Conservation (phyloP, 73 alveolate genomes). For the Paramecium octaurelia region DNA sequence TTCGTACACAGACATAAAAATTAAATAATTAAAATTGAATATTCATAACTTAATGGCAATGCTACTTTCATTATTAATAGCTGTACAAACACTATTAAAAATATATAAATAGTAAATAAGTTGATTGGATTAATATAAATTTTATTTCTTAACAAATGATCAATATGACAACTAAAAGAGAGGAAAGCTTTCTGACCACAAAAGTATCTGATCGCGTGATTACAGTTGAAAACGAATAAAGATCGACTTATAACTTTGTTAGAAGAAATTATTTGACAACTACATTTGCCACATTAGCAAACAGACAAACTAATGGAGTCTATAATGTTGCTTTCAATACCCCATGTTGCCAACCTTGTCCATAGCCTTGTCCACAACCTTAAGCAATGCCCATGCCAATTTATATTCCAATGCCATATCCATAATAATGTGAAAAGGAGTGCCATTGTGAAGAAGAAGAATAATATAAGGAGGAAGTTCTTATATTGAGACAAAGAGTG, state of each 20-base stretch:
- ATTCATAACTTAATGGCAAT: not conserved
- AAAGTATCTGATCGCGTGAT: not conserved
- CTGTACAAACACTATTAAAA: not conserved
- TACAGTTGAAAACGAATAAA: not conserved
- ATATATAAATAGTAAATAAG: not conserved
- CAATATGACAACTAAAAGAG: not conserved
- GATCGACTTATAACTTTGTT: not conserved
- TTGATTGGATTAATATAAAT: not conserved
- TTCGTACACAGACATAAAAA: not conserved
- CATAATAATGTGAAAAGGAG: not conserved
- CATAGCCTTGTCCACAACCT: conserved; percentile 7
- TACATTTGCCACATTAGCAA: not conserved
- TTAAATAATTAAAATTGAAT: not conserved
- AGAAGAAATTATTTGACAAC: conserved; percentile 28
- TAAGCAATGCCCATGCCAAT: conserved; percentile 27
- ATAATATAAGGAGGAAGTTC: not conserved
- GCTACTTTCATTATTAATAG: not conserved
- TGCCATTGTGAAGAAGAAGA: conserved; percentile 35
- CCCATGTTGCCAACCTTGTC: not conserved
- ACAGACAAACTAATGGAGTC: not conserved
- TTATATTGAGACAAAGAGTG: conserved; percentile 15
- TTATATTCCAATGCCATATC: not conserved
- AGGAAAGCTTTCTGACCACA: not conserved
- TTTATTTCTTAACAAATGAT: not conserved
- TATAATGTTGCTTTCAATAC: not conserved